These are phyloP conservation scores for Ceratocystis harringtonii DNA, from an alignment of 2,329 filamentous ascomycete genomes.

Conservation along the genomic window DNA sequence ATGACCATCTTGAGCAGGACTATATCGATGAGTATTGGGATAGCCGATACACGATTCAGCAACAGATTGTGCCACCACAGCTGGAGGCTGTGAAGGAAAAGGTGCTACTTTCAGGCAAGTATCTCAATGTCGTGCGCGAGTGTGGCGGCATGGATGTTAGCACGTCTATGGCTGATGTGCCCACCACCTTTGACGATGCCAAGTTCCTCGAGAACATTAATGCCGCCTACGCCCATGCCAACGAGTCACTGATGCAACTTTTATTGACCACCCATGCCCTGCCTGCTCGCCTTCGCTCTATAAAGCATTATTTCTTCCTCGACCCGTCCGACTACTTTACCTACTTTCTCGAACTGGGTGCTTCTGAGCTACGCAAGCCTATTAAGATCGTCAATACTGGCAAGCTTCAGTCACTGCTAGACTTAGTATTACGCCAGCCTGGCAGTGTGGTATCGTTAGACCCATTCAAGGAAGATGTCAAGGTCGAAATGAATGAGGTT, in stretches of 20 bases:
- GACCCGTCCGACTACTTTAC: slow-evolving; percentile 97
- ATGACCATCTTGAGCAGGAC: slow-evolving; percentile 82
- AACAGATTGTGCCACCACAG: slow-evolving; percentile 82
- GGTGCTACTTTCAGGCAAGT: slow-evolving; percentile 88
- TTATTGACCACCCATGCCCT: slow-evolving; percentile 86
- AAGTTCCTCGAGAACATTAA: slow-evolving; percentile 94
- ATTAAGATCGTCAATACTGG: slow-evolving; percentile 78
- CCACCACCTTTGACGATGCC: slow-evolving; percentile 77
- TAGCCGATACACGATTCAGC: slow-evolving; percentile 85
- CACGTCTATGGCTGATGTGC: slow-evolving; percentile 76
- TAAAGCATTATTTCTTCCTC: slow-evolving; percentile 99
- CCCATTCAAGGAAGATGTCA: slow-evolving; percentile 96
- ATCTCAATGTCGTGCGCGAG: slow-evolving; percentile 92
- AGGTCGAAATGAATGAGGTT: slow-evolving; percentile 91
- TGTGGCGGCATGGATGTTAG: slow-evolving; percentile 92
- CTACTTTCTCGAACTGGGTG: slow-evolving; percentile 85
- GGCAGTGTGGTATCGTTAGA: slow-evolving; percentile 88
- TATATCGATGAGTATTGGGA: slow-evolving; percentile 99
- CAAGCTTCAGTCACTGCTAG: slow-evolving; percentile 90
- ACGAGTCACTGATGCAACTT: slow-evolving; percentile 79
- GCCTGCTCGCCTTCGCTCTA: slow-evolving; percentile 68
- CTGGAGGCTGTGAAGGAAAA: slow-evolving; percentile 84
- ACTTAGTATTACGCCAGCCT: slow-evolving; percentile 88
- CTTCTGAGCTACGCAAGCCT: slow-evolving; percentile 79
- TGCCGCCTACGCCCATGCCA: slow-evolving; percentile 84